Evolutionary conservation across 75 land plant genomes (phyloP).

Genomic region (Cryptomeria japonica): DNA sequence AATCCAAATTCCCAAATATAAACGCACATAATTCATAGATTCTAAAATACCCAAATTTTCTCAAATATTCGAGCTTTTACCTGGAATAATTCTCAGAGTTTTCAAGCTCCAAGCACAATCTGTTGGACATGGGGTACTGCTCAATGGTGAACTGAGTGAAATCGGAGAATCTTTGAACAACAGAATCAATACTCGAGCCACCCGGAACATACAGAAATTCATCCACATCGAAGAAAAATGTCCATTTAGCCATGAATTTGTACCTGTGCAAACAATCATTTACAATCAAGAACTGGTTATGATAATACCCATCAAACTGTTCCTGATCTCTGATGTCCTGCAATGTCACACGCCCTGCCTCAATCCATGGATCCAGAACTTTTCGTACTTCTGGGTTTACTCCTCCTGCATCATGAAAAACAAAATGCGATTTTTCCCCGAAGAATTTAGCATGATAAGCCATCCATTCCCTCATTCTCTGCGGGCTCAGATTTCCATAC

Average conservation of each 20-base stretch:
- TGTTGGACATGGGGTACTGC: slow-evolving; percentile 72
- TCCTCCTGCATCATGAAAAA: slow-evolving; percentile 93
- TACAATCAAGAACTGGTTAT: slow-evolving; percentile 89
- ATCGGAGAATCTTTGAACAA: slow-evolving; percentile 31
- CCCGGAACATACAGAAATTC: slow-evolving; percentile 71
- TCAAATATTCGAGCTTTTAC: no score
- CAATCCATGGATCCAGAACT: slow-evolving; percentile 67
- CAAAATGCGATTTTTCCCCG: slow-evolving; percentile 76
- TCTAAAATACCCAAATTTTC: no score
- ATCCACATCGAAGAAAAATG: slow-evolving; percentile 89
- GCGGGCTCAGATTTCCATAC: slow-evolving; percentile 70
- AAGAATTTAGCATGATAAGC: slow-evolving; percentile 84
- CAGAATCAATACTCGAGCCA: slow-evolving; percentile 33
- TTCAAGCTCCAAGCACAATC: slow-evolving; percentile 39
- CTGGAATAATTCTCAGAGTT: no score
- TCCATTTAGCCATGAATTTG: slow-evolving; percentile 72
- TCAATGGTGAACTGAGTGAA: slow-evolving; percentile 79
- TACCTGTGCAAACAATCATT: slow-evolving; percentile 87
- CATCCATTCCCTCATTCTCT: slow-evolving; percentile 75
- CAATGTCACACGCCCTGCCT: slow-evolving; percentile 63
- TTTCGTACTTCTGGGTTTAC: slow-evolving; percentile 44
- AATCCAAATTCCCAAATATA: background rate
- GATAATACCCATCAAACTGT: slow-evolving; percentile 80
- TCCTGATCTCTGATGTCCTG: slow-evolving; percentile 78
- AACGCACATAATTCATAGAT: no score